Evolutionary conservation across 2,329 filamentous ascomycete genomes (phyloP), one percentile per base, ranked within the genome.

Genomic region (Beauveria rudraprayagi): DNA sequence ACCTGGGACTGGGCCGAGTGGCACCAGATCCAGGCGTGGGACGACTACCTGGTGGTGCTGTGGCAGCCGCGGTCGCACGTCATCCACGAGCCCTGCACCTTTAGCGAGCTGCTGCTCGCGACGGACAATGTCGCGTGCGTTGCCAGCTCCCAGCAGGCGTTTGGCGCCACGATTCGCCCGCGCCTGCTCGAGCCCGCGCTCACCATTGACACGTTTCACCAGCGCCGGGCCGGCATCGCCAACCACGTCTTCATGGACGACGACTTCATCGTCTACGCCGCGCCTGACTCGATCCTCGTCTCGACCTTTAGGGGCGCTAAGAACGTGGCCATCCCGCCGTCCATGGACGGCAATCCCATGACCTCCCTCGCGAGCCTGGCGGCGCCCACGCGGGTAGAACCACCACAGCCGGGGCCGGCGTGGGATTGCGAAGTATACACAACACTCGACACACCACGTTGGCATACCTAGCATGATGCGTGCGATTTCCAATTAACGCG

Each of bases 1-100:
- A 61, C 60, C 11, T 61, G 60, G 60, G 47, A 61, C 60, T 61
- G 60, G 60, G 60, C 60, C 46, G 60, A 61, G 24, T 61, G 60
- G 60, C 54, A 51, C 40, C 28, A 61, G 37, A 46, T 61, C 46
- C 60, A 47, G 52, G 60, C 60, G 14, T 61, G 60, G 60, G 60
- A 61, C 47, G 60, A 61, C 60, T 61, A 61, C 28, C 52, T 61
- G 53, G 47, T 61, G 47, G 60, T 61, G 53, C 53, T 61, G 40
- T 61, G 60, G 60, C 60, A 57, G 53, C 60, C 60, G 40, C 52
- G 53, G 28, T 40, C 53, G 54, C 60, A 61, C 47, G 60, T 61
- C 53, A 61, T 61, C 47, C 60, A 61, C 60, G 60, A 61, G 46
- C 60, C 60, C 7, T 57, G 60, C 53, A 61, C 60, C 16, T 56